Percentiles rank a stretch among this genome's conserved stretches.
Evolutionary conservation across 129 eudicot species (phyloP).

Genomic region (Gnaphalium uliginosum): DNA sequence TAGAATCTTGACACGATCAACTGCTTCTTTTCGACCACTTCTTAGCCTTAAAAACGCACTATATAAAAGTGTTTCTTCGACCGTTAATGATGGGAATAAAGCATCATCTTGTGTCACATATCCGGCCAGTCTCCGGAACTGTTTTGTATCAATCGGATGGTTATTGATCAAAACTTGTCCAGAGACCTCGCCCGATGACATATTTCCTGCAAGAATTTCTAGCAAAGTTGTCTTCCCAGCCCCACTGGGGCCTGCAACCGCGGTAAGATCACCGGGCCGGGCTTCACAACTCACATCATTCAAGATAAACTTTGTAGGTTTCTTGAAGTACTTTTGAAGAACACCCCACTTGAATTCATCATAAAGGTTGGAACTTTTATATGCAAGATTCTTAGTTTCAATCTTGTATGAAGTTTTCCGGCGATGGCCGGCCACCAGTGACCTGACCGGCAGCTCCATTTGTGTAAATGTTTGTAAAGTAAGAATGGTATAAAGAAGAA

Average conservation of each 20-base stretch:
- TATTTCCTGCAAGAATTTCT: constrained; percentile 69
- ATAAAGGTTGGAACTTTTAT: constrained; percentile 35
- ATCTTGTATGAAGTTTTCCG: constrained; percentile 46
- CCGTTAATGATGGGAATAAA: constrained; percentile 78
- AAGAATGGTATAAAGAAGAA: constrained; percentile 25
- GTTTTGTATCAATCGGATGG: constrained; percentile 40
- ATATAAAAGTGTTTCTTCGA: constrained; percentile 80
- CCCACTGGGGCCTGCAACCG: constrained; percentile 83
- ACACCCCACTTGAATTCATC: constrained; percentile 36
- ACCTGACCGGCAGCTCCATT: constrained; percentile 63
- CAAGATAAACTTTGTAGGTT: constrained; percentile 49
- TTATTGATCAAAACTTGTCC: constrained; percentile 72
- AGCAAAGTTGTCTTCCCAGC: constrained; percentile 79
- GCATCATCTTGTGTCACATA: constrained; percentile 84
- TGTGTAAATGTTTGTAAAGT: constrained; percentile 25
- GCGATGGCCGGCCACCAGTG: constrained; percentile 36
- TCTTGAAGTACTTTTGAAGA: constrained; percentile 35
- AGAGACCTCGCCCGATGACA: constrained; percentile 44
- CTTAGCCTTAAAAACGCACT: constrained; percentile 72
- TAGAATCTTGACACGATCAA: constrained; percentile 45
- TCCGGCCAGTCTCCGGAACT: constrained; percentile 61
- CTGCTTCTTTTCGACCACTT: constrained; percentile 51
- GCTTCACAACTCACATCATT: constrained; percentile 74
- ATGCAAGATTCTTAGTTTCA: constrained; percentile 61
- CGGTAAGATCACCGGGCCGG: constrained; percentile 62